phyloP scores from a whole-genome alignment of 2,329 filamentous ascomycete species.

The Cladosporium sp. region DNA sequence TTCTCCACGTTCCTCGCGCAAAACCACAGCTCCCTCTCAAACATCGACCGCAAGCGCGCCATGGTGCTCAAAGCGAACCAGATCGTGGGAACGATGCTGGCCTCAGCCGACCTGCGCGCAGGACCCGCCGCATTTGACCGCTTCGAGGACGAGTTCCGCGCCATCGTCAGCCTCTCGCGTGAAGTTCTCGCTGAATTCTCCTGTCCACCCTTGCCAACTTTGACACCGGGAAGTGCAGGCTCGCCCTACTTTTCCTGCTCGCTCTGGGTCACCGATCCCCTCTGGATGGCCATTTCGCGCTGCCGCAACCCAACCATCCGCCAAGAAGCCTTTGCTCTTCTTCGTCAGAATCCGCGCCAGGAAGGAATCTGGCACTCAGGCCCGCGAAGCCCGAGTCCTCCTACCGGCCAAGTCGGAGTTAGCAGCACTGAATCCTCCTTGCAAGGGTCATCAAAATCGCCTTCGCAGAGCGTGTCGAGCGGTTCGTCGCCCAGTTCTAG shows the following conservation, averaged over 20 bases:
- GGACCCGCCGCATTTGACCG: slow-evolving; percentile 29
- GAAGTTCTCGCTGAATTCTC: slow-evolving; percentile 31
- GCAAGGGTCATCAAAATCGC: not conserved
- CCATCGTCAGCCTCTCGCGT: slow-evolving; percentile 30
- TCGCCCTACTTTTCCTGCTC: slow-evolving; percentile 30
- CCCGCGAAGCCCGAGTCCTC: slow-evolving; percentile 24
- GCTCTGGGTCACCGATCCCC: slow-evolving; percentile 31
- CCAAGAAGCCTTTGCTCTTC: slow-evolving; percentile 30
- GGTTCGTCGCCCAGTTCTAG: not conserved
- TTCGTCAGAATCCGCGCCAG: slow-evolving; percentile 30
- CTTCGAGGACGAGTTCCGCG: slow-evolving; percentile 30
- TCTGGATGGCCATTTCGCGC: slow-evolving; percentile 32
- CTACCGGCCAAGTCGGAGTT: not conserved
- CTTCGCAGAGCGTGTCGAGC: not conserved
- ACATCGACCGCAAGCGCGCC: slow-evolving; percentile 30
- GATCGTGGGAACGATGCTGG: slow-evolving; percentile 30
- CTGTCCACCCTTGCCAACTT: slow-evolving; percentile 28
- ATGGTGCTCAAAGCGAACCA: slow-evolving; percentile 35
- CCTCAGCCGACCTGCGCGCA: slow-evolving; percentile 29
- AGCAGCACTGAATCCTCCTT: not conserved
- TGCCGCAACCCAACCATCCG: slow-evolving; percentile 29
- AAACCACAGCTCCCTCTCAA: slow-evolving; percentile 23
- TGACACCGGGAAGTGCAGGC: slow-evolving; percentile 24
- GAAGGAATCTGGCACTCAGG: slow-evolving; percentile 32
- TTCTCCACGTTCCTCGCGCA: slow-evolving; percentile 27